Conservation (phyloP, 1,284 basidiomycete genomes). For the Ustilago hordei region DNA sequence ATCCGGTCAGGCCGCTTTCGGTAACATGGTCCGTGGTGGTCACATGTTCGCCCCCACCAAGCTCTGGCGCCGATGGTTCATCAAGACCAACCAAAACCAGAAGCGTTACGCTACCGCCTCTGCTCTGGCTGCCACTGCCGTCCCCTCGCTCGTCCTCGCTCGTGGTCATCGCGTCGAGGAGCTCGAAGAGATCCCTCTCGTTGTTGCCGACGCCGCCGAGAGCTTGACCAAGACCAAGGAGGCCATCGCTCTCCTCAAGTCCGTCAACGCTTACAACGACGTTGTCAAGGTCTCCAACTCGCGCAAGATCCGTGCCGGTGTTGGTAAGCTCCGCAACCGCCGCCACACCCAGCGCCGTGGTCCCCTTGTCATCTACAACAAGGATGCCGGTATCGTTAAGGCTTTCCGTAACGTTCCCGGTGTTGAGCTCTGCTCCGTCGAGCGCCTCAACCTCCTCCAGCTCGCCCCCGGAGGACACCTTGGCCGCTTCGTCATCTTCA, state of each 20-base stretch:
- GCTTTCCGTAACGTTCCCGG: conserved; percentile 99
- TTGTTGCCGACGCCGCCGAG: conserved; percentile 84
- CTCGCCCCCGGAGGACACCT: conserved; percentile 99
- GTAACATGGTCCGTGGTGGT: conserved; percentile 79
- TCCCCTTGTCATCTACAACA: conserved; percentile 95
- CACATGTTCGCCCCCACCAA: conserved; percentile 99
- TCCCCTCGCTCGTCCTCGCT: conserved; percentile 97
- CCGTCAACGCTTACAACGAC: conserved; percentile 83
- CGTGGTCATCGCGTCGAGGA: conserved; percentile 99
- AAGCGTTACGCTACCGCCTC: conserved; percentile 98
- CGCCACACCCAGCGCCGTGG: conserved; percentile 97
- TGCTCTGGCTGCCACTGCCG: conserved; percentile 95
- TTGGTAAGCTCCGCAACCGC: conserved; percentile 97
- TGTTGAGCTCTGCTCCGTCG: conserved; percentile 96
- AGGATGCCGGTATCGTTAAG: conserved; percentile 97
- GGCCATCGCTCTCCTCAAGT: conserved; percentile 92
- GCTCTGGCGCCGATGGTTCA: conserved; percentile 99
- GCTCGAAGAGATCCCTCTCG: conserved; percentile 96
- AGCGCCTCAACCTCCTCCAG: conserved; percentile 95
- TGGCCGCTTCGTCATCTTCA: conserved; percentile 99
- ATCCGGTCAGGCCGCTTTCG: conserved; percentile 96
- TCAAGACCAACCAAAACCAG: conserved; percentile 99
- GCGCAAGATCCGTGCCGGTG: conserved; percentile 94
- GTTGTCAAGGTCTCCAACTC: conserved; percentile 98
- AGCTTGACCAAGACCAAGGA: conserved; percentile 96